Evolutionary conservation across 2,329 filamentous ascomycete species (phyloP).

Genomic region (Cladorrhinum sp.): DNA sequence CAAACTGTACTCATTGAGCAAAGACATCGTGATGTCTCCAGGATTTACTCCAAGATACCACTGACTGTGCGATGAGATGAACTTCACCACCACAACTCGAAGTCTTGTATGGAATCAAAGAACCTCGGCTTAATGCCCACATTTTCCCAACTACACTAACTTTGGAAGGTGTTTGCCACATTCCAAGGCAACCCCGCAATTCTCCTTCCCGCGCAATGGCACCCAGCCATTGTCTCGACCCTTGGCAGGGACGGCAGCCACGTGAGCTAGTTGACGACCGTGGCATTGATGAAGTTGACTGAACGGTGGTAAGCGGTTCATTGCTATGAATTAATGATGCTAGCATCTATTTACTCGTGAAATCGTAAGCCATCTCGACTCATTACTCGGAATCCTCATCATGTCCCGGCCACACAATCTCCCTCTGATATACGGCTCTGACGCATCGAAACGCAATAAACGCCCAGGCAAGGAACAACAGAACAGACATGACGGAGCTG

Average conservation of each 20-base stretch:
- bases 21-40: constrained; percentile 7
- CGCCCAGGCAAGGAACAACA: constrained; percentile 54
- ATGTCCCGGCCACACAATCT: constrained; percentile 58
- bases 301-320: background rate
- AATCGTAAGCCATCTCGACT: constrained; percentile 7
- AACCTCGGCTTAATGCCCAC: background rate
- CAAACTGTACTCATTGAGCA: background rate
- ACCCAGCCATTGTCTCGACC: background rate
- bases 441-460: constrained; percentile 49
- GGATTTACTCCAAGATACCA: too few species aligned
- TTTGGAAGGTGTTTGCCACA: background rate
- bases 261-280: background rate
- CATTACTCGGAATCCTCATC: constrained; percentile 48
- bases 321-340: background rate
- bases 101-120: background rate
- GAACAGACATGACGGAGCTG: constrained; percentile 53
- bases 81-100: background rate
- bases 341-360: background rate
- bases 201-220: background rate
- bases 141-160: background rate
- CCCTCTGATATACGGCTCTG: constrained; percentile 46
- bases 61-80: too few species aligned
- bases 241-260: background rate
- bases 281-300: background rate
- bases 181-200: background rate